Evolutionary conservation across 345 rosid genomes (phyloP), one percentile per base, ranked within the genome.

Genomic region (Barbarea vulgaris): DNA sequence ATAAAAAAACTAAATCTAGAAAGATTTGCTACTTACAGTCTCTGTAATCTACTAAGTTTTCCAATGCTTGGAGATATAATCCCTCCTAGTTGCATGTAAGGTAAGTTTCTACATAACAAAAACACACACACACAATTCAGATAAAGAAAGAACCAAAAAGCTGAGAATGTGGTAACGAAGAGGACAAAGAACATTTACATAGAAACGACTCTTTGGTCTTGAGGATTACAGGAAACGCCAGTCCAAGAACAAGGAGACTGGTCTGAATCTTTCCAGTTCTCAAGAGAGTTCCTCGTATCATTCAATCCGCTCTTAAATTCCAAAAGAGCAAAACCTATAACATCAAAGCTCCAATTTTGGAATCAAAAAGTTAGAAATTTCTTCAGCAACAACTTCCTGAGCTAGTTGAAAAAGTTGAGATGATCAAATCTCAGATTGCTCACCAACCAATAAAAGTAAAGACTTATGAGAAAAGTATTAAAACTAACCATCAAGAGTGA

Each of bases 231-330:
- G 44, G 93, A 83, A 74, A 94, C 87, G 3, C 98, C 98, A 80
- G 91, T 91, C 98, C 98, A 94, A 64, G 81, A 79, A 81, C 98
- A 91, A 62, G 97, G 98, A 70, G 86, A 79, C 10, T 83, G 90
- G 31, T 91, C 96, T 50, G 87, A 82, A 71, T 79, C 81, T 81
- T 64, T 81, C 98, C 98, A 94, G 91, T 82, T 88, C 39, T 75
- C 77, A 56, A 94, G 85, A 37, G 69, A 69, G 73, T 86, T 88
- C 69, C 78, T 87, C 19, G 87, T 89, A 77, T 94, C 98, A 82
- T 94, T 94, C 73, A 90, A 81, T 58, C 84, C 55, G 42, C 82
- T 82, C 65, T 85, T 94, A 51, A 94, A 64, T 71, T 94, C 96
- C 81, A 94, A 76, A 84, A 94, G 82, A 52, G 96, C 78, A 44